phyloP scores from a whole-genome alignment of 75 land plant species.

The Pinus albicaulis region DNA sequence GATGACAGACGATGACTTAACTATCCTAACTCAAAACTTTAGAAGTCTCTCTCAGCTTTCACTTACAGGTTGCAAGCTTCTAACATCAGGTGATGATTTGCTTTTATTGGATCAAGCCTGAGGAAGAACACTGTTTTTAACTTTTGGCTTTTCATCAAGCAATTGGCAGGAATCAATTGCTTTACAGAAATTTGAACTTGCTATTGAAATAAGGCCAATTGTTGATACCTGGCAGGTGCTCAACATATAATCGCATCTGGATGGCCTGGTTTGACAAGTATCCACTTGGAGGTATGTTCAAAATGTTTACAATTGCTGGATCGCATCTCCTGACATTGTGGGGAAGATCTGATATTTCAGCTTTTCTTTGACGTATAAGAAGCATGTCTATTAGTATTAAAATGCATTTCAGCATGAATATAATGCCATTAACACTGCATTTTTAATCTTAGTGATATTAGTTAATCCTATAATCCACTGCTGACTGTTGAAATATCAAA shows the following conservation, averaged over 20 bases:
- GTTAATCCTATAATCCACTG: neutral
- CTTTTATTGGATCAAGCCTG: neutral
- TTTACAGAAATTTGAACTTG: neutral
- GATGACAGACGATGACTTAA: conserved; percentile 50
- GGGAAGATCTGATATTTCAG: neutral
- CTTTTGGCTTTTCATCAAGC: neutral
- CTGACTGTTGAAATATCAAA: neutral
- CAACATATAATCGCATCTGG: conserved; percentile 51
- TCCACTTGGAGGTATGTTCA: conserved; percentile 44
- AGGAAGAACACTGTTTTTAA: neutral
- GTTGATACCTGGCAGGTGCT: conserved; percentile 26
- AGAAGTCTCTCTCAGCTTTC: conserved; percentile 32
- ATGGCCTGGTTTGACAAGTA: conserved; percentile 52
- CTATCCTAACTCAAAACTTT: conserved; percentile 29
- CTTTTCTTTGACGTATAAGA: neutral
- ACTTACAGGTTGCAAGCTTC: conserved; percentile 43
- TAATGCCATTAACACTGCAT: neutral
- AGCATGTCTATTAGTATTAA: neutral
- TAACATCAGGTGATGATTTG: conserved; percentile 30
- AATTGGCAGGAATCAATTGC: neutral
- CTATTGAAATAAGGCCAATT: conserved; percentile 3
- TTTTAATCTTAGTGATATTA: neutral
- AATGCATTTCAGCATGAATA: neutral
- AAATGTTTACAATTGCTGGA: neutral
- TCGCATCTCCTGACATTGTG: too few relatives aligned